phyloP scores from a whole-genome alignment of 1,284 basidiomycete species.

The Malassezia slooffiae region DNA sequence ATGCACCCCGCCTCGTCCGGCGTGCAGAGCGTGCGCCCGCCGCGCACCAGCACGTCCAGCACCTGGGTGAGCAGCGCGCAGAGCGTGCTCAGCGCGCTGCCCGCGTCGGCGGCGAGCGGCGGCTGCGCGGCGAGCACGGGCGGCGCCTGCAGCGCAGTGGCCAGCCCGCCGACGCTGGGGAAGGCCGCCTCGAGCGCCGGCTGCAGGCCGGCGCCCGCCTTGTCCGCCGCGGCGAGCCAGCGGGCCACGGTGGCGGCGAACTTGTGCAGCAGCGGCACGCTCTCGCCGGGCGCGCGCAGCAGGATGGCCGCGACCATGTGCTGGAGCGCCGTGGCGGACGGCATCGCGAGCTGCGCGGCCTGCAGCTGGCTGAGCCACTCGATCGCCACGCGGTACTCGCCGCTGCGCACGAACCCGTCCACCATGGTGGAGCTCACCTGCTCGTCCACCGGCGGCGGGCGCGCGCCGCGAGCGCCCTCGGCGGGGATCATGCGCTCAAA shows the following conservation, averaged over 20 bases:
- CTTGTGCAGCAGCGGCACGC: not conserved
- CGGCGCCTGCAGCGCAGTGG: too few species aligned
- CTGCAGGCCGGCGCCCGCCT: too few species aligned
- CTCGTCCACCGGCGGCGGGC: slow-evolving; percentile 51
- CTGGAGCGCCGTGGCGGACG: slow-evolving; percentile 3
- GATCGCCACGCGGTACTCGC: slow-evolving; percentile 23
- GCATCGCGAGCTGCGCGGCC: slow-evolving; percentile 5
- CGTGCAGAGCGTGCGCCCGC: not conserved
- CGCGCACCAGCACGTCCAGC: not conserved
- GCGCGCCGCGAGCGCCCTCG: not conserved
- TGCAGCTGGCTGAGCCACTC: slow-evolving; percentile 27
- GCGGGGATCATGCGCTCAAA: slow-evolving; percentile 64
- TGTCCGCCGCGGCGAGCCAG: too few species aligned
- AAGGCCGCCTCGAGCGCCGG: too few species aligned
- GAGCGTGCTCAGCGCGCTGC: too few species aligned
- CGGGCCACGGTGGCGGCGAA: slow-evolving; percentile 53
- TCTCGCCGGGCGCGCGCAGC: slow-evolving; percentile 1
- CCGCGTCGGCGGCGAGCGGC: too few species aligned
- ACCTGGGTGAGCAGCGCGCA: not conserved
- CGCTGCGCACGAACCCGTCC: slow-evolving; percentile 26
- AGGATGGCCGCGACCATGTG: slow-evolving; percentile 1
- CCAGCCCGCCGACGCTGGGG: too few species aligned
- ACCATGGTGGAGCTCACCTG: slow-evolving; percentile 59
- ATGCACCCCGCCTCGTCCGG: not conserved
- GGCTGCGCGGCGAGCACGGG: not conserved